Evolutionary conservation across 2,329 filamentous ascomycete species (phyloP).

Genomic region (Penicillium rolfsii): DNA sequence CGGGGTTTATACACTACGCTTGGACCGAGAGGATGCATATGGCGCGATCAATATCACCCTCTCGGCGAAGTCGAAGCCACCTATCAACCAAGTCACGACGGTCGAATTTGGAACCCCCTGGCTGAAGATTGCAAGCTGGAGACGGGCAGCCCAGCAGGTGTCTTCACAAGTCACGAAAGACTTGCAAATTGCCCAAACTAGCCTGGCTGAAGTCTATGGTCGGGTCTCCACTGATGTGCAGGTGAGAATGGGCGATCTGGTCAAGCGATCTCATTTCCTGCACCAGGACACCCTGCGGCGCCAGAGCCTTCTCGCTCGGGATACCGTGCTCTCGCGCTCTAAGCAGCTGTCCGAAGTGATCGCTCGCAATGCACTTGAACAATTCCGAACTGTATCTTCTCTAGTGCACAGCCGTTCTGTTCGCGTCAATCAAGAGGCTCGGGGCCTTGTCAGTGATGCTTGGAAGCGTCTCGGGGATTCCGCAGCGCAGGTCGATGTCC

Average conservation of each 20-base stretch:
- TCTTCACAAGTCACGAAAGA: slow-evolving; percentile 44
- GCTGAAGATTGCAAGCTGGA: slow-evolving; percentile 53
- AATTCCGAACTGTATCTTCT: slow-evolving; percentile 37
- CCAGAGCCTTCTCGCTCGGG: slow-evolving; percentile 31
- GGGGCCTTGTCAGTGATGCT: slow-evolving; percentile 32
- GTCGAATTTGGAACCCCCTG: slow-evolving; percentile 52
- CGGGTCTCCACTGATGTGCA: slow-evolving; percentile 46
- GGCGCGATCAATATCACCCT: slow-evolving; percentile 56
- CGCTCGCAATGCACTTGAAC: slow-evolving; percentile 35
- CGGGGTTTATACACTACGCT: slow-evolving; percentile 56
- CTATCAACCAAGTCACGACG: slow-evolving; percentile 41
- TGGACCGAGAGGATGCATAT: slow-evolving; percentile 55
- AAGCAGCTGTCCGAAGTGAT: slow-evolving; percentile 41
- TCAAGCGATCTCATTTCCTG: slow-evolving; percentile 40
- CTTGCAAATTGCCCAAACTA: slow-evolving; percentile 42
- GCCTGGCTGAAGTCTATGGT: slow-evolving; percentile 42
- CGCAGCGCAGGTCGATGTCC: slow-evolving; percentile 30
- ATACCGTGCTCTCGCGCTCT: slow-evolving; percentile 36
- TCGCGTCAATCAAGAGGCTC: slow-evolving; percentile 34
- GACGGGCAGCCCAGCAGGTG: slow-evolving; percentile 42
- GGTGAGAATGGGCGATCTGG: slow-evolving; percentile 42
- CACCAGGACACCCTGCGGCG: slow-evolving; percentile 35
- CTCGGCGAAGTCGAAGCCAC: slow-evolving; percentile 41
- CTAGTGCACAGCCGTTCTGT: slow-evolving; percentile 36
- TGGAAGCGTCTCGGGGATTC: slow-evolving; percentile 35